phyloP scores from a whole-genome alignment of 805 yeast species.

The Cyberlindnera galapagoensis region DNA sequence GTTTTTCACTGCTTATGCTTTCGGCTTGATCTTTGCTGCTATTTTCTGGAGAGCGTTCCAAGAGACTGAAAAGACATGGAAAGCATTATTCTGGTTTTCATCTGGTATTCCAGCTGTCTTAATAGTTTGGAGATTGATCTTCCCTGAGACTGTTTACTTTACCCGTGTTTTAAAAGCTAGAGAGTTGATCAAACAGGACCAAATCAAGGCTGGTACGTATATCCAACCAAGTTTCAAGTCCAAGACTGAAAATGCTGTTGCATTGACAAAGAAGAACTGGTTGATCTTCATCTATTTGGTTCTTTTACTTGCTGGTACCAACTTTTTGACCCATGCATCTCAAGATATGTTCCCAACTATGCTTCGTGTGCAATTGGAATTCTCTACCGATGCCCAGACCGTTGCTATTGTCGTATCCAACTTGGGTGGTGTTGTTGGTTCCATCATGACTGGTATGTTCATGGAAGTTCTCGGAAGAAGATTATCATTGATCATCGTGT shows the following conservation, averaged over 20 bases:
- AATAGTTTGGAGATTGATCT: slow-evolving; percentile 46
- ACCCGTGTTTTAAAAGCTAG: slow-evolving; percentile 26
- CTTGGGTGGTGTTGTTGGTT: slow-evolving; percentile 63
- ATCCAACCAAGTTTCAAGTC: slow-evolving; percentile 22
- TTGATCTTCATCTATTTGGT: slow-evolving; percentile 50
- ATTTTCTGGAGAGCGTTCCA: slow-evolving; percentile 59
- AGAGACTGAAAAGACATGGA: slow-evolving; percentile 49
- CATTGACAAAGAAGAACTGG: slow-evolving; percentile 49
- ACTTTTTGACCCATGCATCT: slow-evolving; percentile 67
- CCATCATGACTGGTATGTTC: slow-evolving; percentile 48
- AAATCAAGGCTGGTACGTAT: slow-evolving; percentile 23
- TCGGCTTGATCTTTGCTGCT: slow-evolving; percentile 61
- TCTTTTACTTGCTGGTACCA: slow-evolving; percentile 60
- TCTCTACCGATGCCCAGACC: slow-evolving; percentile 42
- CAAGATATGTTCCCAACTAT: slow-evolving; percentile 70
- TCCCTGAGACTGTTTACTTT: slow-evolving; percentile 57
- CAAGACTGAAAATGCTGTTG: slow-evolving; percentile 24
- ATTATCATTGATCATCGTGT: slow-evolving; percentile 43
- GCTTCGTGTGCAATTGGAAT: slow-evolving; percentile 46
- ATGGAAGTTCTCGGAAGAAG: slow-evolving; percentile 62
- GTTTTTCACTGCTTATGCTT: slow-evolving; percentile 52
- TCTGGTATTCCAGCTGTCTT: slow-evolving; percentile 57
- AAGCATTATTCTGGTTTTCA: slow-evolving; percentile 67
- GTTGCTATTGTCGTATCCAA: slow-evolving; percentile 58
- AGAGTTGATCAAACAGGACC: slow-evolving; percentile 22